Conservation (phyloP, 495 filamentous ascomycete genomes). For the Neurospora sp. region DNA sequence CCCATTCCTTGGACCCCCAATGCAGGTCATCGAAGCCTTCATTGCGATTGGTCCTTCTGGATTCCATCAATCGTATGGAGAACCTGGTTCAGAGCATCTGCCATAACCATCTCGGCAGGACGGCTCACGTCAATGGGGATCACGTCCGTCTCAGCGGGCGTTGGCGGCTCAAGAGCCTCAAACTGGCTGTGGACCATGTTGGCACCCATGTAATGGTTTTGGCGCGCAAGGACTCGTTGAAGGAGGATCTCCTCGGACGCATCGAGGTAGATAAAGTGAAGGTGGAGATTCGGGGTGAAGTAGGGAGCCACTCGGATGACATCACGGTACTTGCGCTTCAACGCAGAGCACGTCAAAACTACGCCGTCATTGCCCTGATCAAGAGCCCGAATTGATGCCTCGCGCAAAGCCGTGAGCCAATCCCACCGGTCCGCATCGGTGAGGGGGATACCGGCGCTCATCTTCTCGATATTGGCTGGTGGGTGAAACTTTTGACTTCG, state of each 20-base stretch:
- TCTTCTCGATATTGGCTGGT: constrained; percentile 80
- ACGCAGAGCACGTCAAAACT: constrained; percentile 88
- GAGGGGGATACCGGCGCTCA: constrained; percentile 75
- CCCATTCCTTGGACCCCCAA: neutral
- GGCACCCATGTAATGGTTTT: constrained; percentile 94
- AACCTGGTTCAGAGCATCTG: constrained; percentile 47
- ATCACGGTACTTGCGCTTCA: constrained; percentile 96
- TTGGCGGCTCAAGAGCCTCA: constrained; percentile 71
- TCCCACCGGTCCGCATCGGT: constrained; percentile 97
- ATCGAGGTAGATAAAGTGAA: constrained; percentile 90
- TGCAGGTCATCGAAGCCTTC: neutral
- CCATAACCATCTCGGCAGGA: constrained; percentile 54
- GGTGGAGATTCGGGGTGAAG: constrained; percentile 59
- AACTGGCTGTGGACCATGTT: constrained; percentile 96
- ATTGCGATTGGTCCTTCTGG: neutral
- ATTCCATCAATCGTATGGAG: constrained; percentile 27
- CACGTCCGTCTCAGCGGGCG: constrained; percentile 69
- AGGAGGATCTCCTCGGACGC: constrained; percentile 65
- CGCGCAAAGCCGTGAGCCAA: constrained; percentile 85
- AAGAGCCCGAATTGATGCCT: constrained; percentile 61
- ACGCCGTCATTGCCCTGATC: constrained; percentile 58
- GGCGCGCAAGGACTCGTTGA: constrained; percentile 57
- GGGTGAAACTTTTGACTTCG: constrained; percentile 64
- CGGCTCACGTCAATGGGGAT: constrained; percentile 71
- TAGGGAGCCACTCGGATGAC: constrained; percentile 87